Evolutionary conservation across 169 alveolate genomes (phyloP).

Genomic region (Neospora caninum): DNA sequence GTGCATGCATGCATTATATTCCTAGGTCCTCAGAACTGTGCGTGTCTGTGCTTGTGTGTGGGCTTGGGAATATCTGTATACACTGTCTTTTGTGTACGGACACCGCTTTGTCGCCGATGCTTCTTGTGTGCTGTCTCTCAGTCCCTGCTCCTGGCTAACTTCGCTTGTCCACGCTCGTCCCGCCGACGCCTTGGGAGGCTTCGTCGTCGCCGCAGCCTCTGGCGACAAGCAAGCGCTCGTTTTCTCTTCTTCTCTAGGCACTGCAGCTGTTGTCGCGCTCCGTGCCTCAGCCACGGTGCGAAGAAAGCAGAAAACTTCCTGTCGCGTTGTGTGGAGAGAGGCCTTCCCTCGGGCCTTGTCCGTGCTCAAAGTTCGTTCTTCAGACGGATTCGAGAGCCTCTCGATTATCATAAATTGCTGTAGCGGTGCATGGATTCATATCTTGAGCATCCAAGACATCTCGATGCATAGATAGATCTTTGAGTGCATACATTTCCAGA

Average conservation of each 20-base stretch:
- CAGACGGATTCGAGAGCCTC: no score
- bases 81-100: not conserved
- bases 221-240: not conserved
- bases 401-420: no score
- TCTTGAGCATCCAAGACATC: no score
- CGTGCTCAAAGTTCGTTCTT: no score
- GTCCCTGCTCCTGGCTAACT: not conserved
- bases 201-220: not conserved
- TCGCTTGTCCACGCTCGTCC: not conserved
- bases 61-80: not conserved
- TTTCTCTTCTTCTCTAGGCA: constrained; percentile 14
- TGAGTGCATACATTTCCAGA: no score
- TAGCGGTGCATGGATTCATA: no score
- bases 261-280: not conserved
- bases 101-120: not conserved
- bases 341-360: no score
- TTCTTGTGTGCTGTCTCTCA: not conserved
- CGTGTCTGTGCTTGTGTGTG: not conserved
- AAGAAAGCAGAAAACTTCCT: not conserved
- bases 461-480: no score
- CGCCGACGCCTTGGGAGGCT: not conserved
- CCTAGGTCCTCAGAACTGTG: not conserved
- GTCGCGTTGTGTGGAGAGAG: no score
- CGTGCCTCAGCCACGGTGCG: constrained; percentile 20
- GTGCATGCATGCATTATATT: no score